phyloP scores from a whole-genome alignment of 768 basidiomycete genomes.

The Termitomyces sp. region DNA sequence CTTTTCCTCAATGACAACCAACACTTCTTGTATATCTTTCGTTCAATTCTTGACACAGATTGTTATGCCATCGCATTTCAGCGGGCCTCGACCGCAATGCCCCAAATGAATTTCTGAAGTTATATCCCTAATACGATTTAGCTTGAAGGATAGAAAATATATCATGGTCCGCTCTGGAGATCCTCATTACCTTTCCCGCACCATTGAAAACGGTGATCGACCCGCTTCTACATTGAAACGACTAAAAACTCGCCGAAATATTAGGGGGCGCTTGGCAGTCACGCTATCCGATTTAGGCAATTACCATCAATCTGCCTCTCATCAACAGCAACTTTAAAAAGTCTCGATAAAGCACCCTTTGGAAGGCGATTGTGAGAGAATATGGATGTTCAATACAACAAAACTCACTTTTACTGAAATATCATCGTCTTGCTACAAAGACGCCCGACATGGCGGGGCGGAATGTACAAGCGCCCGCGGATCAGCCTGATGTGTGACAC shows the following conservation, averaged over 20 bases:
- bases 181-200: neutral
- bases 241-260: neutral
- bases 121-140: neutral
- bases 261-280: neutral
- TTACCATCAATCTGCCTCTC: neutral
- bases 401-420: neutral
- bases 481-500: neutral
- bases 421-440: neutral
- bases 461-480: neutral
- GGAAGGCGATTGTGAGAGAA: neutral
- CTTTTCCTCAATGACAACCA: neutral
- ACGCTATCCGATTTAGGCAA: neutral
- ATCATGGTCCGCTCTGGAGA: neutral
- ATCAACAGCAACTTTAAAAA: neutral
- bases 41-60: neutral
- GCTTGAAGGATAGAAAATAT: neutral
- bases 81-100: neutral
- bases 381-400: neutral
- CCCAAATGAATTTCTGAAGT: neutral
- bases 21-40: neutral
- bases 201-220: neutral
- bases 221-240: neutral
- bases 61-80: neutral
- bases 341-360: neutral
- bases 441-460: neutral